Evolutionary conservation across 345 rosid species (phyloP).

Genomic region (Eucalyptus cloeziana): DNA sequence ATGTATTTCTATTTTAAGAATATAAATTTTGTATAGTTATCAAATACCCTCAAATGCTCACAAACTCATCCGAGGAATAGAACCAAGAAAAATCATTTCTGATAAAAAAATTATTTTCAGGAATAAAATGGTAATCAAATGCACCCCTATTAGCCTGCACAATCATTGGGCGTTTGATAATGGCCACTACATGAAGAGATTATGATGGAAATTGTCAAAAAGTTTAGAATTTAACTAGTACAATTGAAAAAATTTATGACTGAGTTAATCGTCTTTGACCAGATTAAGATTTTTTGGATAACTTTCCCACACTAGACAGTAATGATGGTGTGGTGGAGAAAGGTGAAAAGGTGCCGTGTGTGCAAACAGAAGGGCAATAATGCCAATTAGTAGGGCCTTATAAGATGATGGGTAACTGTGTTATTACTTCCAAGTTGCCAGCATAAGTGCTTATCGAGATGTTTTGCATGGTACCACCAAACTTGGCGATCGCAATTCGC

Average conservation of each 20-base stretch:
- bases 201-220: neutral
- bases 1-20: accelerated
- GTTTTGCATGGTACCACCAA: neutral
- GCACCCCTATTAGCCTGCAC: accelerated
- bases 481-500: neutral
- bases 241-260: accelerated
- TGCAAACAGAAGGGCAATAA: neutral
- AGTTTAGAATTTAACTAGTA: too few relatives aligned
- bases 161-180: neutral
- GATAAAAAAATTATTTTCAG: too few relatives aligned
- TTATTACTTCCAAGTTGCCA: neutral
- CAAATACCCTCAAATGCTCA: accelerated
- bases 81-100: accelerated
- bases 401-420: neutral
- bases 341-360: neutral
- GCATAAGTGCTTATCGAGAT: neutral
- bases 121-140: accelerated
- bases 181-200: accelerated
- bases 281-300: accelerated
- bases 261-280: accelerated
- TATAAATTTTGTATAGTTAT: accelerated
- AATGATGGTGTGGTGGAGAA: too few relatives aligned
- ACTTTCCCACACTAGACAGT: accelerated
- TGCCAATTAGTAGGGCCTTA: neutral
- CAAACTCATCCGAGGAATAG: accelerated